Evolutionary conservation across 306 rosid species (phyloP).

Genomic region (Amphicarpaea edgeworthii): DNA sequence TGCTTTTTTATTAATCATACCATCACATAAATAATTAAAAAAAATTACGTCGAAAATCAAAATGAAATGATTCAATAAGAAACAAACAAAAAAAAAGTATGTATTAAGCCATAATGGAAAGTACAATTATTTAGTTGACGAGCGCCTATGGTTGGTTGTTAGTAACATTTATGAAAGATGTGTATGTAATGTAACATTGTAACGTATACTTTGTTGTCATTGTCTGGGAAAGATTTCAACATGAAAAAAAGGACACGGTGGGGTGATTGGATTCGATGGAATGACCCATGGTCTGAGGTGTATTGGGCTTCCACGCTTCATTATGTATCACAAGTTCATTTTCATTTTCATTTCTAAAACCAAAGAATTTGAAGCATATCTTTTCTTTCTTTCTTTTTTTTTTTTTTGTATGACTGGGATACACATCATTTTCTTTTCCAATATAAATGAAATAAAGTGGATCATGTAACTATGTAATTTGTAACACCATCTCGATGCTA

Average conservation of each 20-base stretch:
- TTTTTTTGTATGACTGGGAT: background rate
- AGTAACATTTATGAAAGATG: background rate
- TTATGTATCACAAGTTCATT: background rate
- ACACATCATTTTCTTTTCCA: background rate
- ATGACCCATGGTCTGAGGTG: background rate
- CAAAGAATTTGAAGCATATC: background rate
- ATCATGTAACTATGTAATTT: background rate
- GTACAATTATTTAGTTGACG: conserved; percentile 8
- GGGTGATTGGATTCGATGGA: background rate
- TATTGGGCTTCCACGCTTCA: background rate
- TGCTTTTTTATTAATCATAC: background rate
- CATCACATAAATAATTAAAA: background rate
- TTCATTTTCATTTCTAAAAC: background rate
- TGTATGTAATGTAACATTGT: background rate
- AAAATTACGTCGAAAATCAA: background rate
- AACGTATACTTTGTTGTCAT: conserved; percentile 2
- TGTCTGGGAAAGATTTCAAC: background rate
- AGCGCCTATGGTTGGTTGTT: background rate
- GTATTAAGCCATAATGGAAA: background rate
- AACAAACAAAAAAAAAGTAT: background rate
- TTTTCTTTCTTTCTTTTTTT: too few relatives aligned
- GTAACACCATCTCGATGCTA: background rate
- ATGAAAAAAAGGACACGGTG: background rate
- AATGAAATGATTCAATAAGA: background rate
- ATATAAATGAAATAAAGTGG: background rate